phyloP scores from a whole-genome alignment of 768 basidiomycete genomes.

The Hypholoma sublateritium region DNA sequence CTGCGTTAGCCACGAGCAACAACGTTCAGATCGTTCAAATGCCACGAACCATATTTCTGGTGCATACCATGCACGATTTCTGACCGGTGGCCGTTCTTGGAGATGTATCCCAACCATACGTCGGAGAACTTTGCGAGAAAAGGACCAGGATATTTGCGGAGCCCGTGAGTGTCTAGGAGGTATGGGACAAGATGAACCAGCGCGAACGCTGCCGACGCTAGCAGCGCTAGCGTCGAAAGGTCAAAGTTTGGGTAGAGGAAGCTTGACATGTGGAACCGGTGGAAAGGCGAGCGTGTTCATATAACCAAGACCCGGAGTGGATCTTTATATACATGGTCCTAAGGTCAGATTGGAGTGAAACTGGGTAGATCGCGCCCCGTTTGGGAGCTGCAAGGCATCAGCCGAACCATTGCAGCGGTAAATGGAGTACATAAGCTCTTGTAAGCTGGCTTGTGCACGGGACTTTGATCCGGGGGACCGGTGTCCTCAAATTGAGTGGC shows the following conservation, averaged over 20 bases:
- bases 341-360: conserved; percentile 1
- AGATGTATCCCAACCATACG: conserved; percentile 67
- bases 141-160: conserved; percentile 68
- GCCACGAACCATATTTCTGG: conserved; percentile 61
- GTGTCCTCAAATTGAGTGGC: background rate
- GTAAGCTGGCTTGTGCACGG: background rate
- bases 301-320: background rate
- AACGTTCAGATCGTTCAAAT: too few relatives aligned
- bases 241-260: conserved; percentile 20
- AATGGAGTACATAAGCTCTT: background rate
- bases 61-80: conserved; percentile 75
- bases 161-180: conserved; percentile 55
- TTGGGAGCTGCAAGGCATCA: background rate
- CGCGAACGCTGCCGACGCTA: conserved; percentile 28
- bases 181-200: conserved; percentile 47
- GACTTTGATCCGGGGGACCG: conserved; percentile 1
- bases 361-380: conserved; percentile 4
- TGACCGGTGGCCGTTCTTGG: conserved; percentile 71
- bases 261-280: conserved; percentile 23
- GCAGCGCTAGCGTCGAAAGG: conserved; percentile 22
- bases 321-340: conserved; percentile 4
- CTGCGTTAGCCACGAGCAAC: background rate
- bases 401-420: background rate
- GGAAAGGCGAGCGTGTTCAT: background rate
- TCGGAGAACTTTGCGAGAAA: conserved; percentile 70